phyloP scores from a whole-genome alignment of 2,329 filamentous ascomycete species.

The Orbilia blumenaviensis region DNA sequence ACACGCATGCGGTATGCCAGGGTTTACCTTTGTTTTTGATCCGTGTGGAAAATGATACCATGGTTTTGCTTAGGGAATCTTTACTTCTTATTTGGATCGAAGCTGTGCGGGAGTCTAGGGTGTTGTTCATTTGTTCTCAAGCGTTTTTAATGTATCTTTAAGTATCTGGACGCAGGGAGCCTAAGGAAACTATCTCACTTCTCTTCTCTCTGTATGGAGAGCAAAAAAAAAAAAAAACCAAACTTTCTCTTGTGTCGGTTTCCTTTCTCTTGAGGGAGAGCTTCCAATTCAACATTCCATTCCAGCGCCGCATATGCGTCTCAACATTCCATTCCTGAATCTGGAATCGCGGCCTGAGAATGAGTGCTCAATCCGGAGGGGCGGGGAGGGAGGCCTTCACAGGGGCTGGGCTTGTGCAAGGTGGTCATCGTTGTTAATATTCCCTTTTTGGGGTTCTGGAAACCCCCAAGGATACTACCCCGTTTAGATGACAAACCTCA shows the following conservation, averaged over 20 bases:
- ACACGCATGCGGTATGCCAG: conserved; percentile 31
- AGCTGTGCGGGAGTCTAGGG: not conserved
- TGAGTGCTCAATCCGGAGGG: not conserved
- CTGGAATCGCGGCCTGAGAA: conserved; percentile 30
- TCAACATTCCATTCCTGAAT: conserved; percentile 40
- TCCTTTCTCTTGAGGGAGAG: not conserved
- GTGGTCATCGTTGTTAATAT: not conserved
- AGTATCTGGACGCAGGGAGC: conserved; percentile 24
- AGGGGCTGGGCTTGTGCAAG: not conserved
- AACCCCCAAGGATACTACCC: too few relatives aligned
- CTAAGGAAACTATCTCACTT: not conserved
- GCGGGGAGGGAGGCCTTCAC: not conserved
- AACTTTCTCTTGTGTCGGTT: not conserved
- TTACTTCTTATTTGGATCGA: not conserved
- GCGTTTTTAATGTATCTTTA: conserved; percentile 2
- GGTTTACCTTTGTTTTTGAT: conserved; percentile 7
- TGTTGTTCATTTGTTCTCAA: not conserved
- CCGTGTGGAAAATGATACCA: conserved; percentile 4
- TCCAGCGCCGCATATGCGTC: conserved; percentile 44
- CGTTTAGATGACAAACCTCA: too few relatives aligned
- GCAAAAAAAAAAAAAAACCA: not conserved
- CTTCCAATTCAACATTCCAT: conserved; percentile 39
- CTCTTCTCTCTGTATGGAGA: not conserved
- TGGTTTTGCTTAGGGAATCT: conserved; percentile 3
- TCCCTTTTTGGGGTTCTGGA: not conserved